A percentile compares a stretch with the other conserved stretches of the same genome.
Conservation (phyloP, 148 eudicot species). For the Fagopyrum esculentum region DNA sequence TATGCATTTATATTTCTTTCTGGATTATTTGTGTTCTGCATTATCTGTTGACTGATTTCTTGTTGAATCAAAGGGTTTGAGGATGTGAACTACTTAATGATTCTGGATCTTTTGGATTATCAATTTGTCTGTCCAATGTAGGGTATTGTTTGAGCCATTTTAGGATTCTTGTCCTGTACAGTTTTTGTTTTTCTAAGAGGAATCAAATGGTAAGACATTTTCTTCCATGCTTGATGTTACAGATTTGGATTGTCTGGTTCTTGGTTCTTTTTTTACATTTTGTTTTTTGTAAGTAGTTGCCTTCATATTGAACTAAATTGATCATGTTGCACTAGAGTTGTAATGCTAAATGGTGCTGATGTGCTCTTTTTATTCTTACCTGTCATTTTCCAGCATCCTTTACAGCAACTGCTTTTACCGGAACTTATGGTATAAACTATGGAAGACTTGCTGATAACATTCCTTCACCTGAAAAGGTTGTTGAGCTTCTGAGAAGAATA, state of each 20-base stretch:
- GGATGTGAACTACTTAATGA: background rate
- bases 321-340: background rate
- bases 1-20: background rate
- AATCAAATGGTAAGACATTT: no score
- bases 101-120: background rate
- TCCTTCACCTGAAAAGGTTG: slow-evolving; percentile 60
- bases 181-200: background rate
- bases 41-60: background rate
- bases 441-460: slow-evolving; percentile 70
- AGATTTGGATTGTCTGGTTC: background rate
- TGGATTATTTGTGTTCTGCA: background rate
- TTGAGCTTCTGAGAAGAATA: slow-evolving; percentile 37
- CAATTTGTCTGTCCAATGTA: background rate
- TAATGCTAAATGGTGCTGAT: background rate
- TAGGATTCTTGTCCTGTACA: background rate
- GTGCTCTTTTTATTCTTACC: background rate
- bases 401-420: slow-evolving; percentile 32
- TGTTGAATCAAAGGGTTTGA: background rate
- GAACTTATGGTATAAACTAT: slow-evolving; percentile 68
- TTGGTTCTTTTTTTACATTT: background rate
- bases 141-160: background rate
- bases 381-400: slow-evolving; percentile 19
- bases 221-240: background rate
- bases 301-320: background rate
- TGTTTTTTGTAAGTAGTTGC: background rate